phyloP scores from a whole-genome alignment of 345 rosid genomes.

The Gossypium arboreum region DNA sequence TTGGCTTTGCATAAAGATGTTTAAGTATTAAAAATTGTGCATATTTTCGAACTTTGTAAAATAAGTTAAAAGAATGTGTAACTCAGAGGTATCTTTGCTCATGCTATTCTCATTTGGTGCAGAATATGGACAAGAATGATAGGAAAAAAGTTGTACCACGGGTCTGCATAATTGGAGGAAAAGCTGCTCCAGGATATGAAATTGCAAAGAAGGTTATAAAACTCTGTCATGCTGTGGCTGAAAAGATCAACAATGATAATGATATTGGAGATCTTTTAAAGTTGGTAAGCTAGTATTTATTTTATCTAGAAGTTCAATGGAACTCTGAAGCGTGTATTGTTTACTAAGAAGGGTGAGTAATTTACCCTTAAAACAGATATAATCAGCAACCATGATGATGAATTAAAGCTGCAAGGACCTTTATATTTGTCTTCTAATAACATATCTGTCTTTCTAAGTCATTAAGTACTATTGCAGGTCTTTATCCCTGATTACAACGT shows the following conservation, averaged over 20 bases:
- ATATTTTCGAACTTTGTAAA: background rate
- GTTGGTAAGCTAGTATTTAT: conserved; percentile 24
- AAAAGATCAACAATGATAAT: conserved; percentile 37
- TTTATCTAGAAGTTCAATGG: background rate
- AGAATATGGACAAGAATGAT: conserved; percentile 40
- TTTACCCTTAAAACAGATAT: conserved; percentile 7
- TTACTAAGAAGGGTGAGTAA: conserved; percentile 1
- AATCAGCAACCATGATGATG: background rate
- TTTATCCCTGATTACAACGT: conserved; percentile 50
- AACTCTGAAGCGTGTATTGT: background rate
- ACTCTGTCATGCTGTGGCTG: conserved; percentile 46
- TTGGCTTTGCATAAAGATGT: conserved; percentile 1
- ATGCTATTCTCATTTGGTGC: conserved; percentile 6
- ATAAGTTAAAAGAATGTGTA: background rate
- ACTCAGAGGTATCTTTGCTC: background rate
- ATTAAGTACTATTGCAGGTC: conserved; percentile 27
- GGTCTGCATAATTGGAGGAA: conserved; percentile 49
- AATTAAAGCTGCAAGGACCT: background rate
- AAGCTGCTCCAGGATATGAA: conserved; percentile 55
- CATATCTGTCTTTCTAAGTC: background rate
- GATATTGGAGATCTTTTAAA: conserved; percentile 46
- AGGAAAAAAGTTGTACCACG: conserved; percentile 46
- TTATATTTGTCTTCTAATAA: background rate
- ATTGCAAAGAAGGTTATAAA: conserved; percentile 43
- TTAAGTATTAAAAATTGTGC: background rate